Base-by-base conservation (phyloP, 176 grass and related monocot genomes). In the Tillandsia leiboldiana region DNA sequence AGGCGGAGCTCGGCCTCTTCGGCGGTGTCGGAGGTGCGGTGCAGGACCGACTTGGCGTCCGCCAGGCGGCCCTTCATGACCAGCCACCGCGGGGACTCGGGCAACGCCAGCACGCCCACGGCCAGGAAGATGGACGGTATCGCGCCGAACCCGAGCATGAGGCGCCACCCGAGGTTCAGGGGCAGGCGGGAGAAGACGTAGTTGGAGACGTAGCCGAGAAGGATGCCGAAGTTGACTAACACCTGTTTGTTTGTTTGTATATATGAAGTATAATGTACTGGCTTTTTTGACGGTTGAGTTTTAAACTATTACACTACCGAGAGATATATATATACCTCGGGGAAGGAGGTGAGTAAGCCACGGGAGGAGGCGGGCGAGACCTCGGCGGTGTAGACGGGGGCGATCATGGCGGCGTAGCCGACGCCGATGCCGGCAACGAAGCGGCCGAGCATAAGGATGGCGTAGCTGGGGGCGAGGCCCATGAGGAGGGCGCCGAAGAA, bases 351-450 rank as follows among this genome's bases (percentile, higher is more conserved):
- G 11, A 73, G 71, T 18, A 24, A 73, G 26, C 71, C 71, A 1
- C 71, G 71, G 10, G 42, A 63, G 26, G 71, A 73, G 10, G 71
- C 9, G 4, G 71, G 12, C 10, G 71, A 62, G 57, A 73, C 48
- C 71, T 73, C 71, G 0, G 71, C 71, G 10, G 71, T 62, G 71
- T 73, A 73, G 56, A 73, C 71, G 42, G 71, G 71, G 14, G 71
- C 71, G 23, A 73, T 64, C 71, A 72, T 58, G 14, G 47, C 12
- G 14, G 70, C 52, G 52, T 58, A 72, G 12, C 70, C 70, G 26
- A 72, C 71, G 42, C 71, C 71, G 33, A 73, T 47, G n/a, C 71
- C 71, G 3, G 71, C 71, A 0, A 73, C 33, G 33, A 54, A 73
- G 33, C 71, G 54, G 10, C 71, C 71, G 29, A 29, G 9, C 5